Conservation (phyloP, 371 early-diverging fungal genomes). For the Mucor mucedo region DNA sequence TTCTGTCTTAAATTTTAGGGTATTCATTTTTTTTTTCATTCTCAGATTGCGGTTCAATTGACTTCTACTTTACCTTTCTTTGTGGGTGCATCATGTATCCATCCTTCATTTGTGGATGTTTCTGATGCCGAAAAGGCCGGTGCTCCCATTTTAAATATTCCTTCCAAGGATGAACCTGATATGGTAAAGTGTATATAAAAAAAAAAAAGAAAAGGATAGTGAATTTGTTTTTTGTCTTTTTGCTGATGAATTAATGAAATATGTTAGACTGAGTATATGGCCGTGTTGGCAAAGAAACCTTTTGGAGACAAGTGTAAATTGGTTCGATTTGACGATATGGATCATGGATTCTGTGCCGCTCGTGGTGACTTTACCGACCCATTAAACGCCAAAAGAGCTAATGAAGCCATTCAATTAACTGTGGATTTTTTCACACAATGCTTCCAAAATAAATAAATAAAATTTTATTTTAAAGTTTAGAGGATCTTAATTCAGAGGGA, state of each 20-base stretch:
- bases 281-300: constrained; percentile 55
- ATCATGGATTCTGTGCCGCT: constrained; percentile 75
- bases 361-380: constrained; percentile 66
- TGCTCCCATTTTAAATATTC: constrained; percentile 64
- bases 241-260: no score
- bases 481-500: constrained; percentile 11
- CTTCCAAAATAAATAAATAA: constrained; percentile 20
- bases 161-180: constrained; percentile 69
- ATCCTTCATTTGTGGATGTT: constrained; percentile 61
- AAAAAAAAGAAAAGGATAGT: neutral
- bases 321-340: constrained; percentile 69
- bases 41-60: constrained; percentile 42
- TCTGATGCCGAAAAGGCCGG: constrained; percentile 58
- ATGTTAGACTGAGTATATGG: constrained; percentile 47
- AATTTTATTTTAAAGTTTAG: constrained; percentile 11
- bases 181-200: constrained; percentile 36
- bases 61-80: constrained; percentile 40
- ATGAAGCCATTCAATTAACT: constrained; percentile 58
- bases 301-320: constrained; percentile 59
- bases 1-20: neutral
- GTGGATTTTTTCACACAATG: constrained; percentile 53
- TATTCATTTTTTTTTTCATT: neutral
- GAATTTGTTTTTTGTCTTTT: neutral
- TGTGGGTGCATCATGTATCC: constrained; percentile 61
- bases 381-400: constrained; percentile 52